These are phyloP conservation scores for Tremella mesenterica DNA, from an alignment of 768 basidiomycete species.

Conservation along the genomic window DNA sequence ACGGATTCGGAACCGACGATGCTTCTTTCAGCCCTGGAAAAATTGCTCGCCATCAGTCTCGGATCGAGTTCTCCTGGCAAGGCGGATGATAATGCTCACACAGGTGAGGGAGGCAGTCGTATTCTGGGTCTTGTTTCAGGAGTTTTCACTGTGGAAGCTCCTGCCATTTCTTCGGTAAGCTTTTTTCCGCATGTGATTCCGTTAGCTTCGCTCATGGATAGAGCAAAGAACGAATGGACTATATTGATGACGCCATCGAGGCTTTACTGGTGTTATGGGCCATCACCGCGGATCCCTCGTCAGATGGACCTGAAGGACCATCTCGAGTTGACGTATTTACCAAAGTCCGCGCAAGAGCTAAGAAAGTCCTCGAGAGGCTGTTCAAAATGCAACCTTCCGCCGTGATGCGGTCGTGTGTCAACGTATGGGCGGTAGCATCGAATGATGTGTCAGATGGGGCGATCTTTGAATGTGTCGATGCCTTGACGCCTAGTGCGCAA, in stretches of 20 bases:
- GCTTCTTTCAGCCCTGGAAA: slow-evolving; percentile 74
- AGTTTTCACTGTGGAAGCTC: slow-evolving; percentile 67
- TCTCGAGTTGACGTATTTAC: slow-evolving; percentile 51
- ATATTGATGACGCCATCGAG: slow-evolving; percentile 72
- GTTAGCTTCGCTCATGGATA: background rate
- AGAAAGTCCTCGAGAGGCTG: slow-evolving; percentile 71
- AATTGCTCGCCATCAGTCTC: slow-evolving; percentile 54
- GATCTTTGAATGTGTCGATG: slow-evolving; percentile 69
- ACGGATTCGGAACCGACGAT: slow-evolving; percentile 53
- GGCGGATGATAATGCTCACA: slow-evolving; percentile 15
- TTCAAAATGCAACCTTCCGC: slow-evolving; percentile 72
- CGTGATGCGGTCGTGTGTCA: slow-evolving; percentile 72
- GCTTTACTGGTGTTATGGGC: slow-evolving; percentile 70
- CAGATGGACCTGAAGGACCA: slow-evolving; percentile 1
- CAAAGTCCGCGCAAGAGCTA: slow-evolving; percentile 61
- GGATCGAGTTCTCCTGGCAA: slow-evolving; percentile 46
- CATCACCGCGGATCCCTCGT: slow-evolving; percentile 2
- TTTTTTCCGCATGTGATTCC: background rate
- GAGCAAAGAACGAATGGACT: slow-evolving; percentile 25
- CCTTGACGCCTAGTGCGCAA: slow-evolving; percentile 73
- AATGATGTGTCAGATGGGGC: slow-evolving; percentile 43
- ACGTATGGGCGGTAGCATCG: slow-evolving; percentile 60
- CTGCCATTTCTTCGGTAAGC: background rate
- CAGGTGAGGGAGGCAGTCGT: slow-evolving; percentile 49
- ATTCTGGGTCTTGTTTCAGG: slow-evolving; percentile 83